Evolutionary conservation across 2,329 filamentous ascomycete species (phyloP).

Genomic region (Pseudopithomyces maydicus): DNA sequence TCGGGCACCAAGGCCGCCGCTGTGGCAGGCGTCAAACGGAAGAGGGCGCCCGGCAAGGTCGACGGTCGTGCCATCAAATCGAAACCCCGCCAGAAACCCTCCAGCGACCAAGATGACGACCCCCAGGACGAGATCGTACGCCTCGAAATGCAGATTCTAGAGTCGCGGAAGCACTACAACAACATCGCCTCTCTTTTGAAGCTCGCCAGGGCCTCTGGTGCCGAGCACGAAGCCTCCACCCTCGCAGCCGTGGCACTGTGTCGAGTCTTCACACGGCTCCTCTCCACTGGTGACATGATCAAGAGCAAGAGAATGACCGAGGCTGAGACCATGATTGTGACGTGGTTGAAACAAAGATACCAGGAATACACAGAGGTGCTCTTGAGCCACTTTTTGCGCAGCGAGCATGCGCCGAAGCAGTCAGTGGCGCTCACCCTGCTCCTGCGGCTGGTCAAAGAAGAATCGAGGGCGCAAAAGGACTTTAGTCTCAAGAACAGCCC

Average conservation of each 20-base stretch:
- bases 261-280: conserved; percentile 80
- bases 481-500: conserved; percentile 70
- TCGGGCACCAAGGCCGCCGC: conserved; percentile 33
- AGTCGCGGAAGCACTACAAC: conserved; percentile 90
- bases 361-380: conserved; percentile 71
- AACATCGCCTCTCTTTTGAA: conserved; percentile 77
- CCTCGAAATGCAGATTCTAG: conserved; percentile 79
- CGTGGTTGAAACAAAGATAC: conserved; percentile 79
- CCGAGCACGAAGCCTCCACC: conserved; percentile 62
- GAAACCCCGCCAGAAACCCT: conserved; percentile 38
- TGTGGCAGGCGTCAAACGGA: conserved; percentile 49
- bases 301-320: conserved; percentile 69
- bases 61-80: conserved; percentile 48
- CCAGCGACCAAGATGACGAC: conserved; percentile 47
- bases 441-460: conserved; percentile 84
- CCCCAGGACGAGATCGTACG: conserved; percentile 69
- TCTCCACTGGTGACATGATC: conserved; percentile 73
- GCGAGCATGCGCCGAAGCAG: conserved; percentile 65
- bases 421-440: conserved; percentile 75
- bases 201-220: conserved; percentile 55
- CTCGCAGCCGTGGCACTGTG: conserved; percentile 81
- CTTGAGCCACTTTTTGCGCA: conserved; percentile 60
- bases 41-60: conserved; percentile 41
- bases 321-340: conserved; percentile 73
- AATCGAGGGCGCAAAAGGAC: conserved; percentile 56